Percentiles rank a stretch among this genome's conserved stretches.
These are phyloP conservation scores for Metarhizium guizhouense DNA, from an alignment of 2,329 filamentous ascomycete genomes.

Conservation along the genomic window DNA sequence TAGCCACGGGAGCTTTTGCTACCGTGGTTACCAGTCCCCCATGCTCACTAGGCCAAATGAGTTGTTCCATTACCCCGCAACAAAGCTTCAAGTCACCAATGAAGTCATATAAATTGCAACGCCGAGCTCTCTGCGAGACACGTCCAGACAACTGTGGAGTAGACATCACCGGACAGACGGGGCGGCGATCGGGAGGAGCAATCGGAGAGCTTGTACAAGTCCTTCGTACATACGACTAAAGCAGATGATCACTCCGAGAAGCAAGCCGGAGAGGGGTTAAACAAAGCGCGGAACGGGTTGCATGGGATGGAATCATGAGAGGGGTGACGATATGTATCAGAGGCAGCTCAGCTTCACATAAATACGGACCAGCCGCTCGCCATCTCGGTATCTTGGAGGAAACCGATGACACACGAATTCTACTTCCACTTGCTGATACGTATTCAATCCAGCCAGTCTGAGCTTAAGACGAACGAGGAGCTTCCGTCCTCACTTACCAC, in stretches of 20 bases:
- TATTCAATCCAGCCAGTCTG: not conserved
- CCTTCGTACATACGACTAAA: not conserved
- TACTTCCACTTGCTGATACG: not conserved
- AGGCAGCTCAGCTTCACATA: not conserved
- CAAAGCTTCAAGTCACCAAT: not conserved
- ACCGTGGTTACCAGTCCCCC: not conserved
- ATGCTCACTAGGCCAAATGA: not conserved
- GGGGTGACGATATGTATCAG: not conserved
- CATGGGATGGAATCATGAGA: not conserved
- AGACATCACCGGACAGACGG: constrained; percentile 4
- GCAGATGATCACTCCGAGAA: not conserved
- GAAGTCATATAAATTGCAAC: not conserved
- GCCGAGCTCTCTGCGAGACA: constrained; percentile 9
- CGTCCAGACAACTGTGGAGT: not conserved
- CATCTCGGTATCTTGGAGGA: not conserved
- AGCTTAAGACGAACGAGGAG: not conserved
- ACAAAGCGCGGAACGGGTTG: not conserved
- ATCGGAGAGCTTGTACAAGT: not conserved
- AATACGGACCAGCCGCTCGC: constrained; percentile 1
- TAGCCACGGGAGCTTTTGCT: not conserved
- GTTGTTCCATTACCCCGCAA: not conserved
- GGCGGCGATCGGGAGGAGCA: not conserved
- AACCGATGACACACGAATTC: constrained; percentile 3
- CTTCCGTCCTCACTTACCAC: not conserved
- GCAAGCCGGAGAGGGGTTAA: not conserved